phyloP scores from a whole-genome alignment of 441 rosid genomes.

The Kokia cookei region DNA sequence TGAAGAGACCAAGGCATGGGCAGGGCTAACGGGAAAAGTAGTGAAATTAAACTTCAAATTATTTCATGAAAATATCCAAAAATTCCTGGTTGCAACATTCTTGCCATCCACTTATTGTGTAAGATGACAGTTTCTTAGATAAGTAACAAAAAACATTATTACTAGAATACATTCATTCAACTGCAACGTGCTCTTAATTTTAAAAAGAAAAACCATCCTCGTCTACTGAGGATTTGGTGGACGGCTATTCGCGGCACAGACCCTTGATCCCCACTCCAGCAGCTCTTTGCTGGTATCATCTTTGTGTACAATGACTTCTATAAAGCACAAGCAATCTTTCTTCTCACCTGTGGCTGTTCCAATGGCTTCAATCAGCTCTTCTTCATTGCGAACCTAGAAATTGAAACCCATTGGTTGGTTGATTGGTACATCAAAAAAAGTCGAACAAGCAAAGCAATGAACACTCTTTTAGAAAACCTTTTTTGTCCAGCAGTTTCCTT shows the following conservation, averaged over 20 bases:
- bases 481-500: constrained; percentile 3
- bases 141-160: background rate
- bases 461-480: background rate
- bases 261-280: constrained; percentile 8
- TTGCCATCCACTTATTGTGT: background rate
- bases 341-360: background rate
- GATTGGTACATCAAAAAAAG: too few relatives aligned
- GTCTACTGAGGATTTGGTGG: constrained; percentile 6
- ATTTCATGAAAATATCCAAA: background rate
- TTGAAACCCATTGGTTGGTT: too few relatives aligned
- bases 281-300: constrained; percentile 2
- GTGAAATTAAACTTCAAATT: background rate
- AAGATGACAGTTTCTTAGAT: background rate
- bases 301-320: constrained; percentile 2
- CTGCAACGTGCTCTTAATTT: background rate
- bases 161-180: background rate
- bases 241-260: constrained; percentile 1
- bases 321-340: constrained; percentile 3
- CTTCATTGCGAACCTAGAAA: background rate
- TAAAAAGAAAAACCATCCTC: background rate
- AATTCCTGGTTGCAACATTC: background rate
- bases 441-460: background rate
- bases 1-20: too few relatives aligned
- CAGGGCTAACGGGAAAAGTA: too few relatives aligned
- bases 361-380: background rate